Evolutionary conservation across 805 yeast species (phyloP).

Genomic region (Wickerhamiella allomyrinae): DNA sequence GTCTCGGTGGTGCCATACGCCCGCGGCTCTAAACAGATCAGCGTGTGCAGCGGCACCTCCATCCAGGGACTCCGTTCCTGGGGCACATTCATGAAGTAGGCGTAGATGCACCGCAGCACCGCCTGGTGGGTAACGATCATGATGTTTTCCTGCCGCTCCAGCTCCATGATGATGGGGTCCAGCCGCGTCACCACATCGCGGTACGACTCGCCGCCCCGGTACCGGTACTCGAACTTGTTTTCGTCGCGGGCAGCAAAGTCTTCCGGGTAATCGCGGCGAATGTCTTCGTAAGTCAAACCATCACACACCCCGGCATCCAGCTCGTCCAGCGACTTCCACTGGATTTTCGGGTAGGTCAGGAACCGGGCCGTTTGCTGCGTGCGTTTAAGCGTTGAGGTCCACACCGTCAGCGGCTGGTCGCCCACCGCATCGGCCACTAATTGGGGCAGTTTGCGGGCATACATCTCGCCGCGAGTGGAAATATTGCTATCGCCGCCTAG

Average conservation of each 20-base stretch:
- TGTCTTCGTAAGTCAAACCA: constrained; percentile 91
- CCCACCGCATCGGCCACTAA: constrained; percentile 48
- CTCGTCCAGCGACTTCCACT: constrained; percentile 96
- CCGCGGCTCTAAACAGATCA: constrained; percentile 87
- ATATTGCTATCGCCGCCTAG: constrained; percentile 90
- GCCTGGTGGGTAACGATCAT: constrained; percentile 96
- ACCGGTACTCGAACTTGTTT: constrained; percentile 87
- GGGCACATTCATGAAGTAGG: constrained; percentile 96
- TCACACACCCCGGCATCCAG: constrained; percentile 96
- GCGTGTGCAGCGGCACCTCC: constrained; percentile 93
- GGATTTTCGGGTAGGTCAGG: constrained; percentile 66
- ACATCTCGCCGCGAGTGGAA: constrained; percentile 69
- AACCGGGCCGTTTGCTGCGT: constrained; percentile 85
- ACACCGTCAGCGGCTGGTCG: constrained; percentile 56
- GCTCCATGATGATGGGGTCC: constrained; percentile 96
- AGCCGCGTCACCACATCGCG: constrained; percentile 87
- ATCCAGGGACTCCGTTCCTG: constrained; percentile 98
- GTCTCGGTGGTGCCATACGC: constrained; percentile 84
- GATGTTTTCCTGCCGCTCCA: constrained; percentile 92
- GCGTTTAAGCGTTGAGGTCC: constrained; percentile 87
- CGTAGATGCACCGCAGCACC: constrained; percentile 87
- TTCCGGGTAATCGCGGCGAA: constrained; percentile 71
- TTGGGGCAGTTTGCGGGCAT: constrained; percentile 68
- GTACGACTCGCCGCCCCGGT: constrained; percentile 94
- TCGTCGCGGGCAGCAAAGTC: constrained; percentile 94